Percentiles rank a stretch among this genome's conserved stretches.
These are phyloP conservation scores for Hymenoscyphus linearis DNA, from an alignment of 2,329 filamentous ascomycete genomes.

Conservation along the genomic window DNA sequence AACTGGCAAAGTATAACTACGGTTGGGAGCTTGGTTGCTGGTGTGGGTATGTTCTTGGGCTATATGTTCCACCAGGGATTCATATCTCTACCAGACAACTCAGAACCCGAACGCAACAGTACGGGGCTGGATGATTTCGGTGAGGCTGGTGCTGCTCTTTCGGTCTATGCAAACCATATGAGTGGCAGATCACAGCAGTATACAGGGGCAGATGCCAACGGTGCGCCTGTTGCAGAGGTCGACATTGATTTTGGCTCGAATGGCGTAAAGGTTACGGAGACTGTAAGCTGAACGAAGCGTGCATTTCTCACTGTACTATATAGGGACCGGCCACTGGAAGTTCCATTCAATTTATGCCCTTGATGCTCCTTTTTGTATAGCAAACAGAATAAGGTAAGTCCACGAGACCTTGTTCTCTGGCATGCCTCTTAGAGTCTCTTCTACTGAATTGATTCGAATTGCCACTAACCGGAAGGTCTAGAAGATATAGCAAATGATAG, in stretches of 20 bases:
- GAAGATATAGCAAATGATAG: no score
- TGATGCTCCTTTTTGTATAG: not conserved
- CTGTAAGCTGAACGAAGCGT: constrained; percentile 4
- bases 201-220: constrained; percentile 10
- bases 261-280: constrained; percentile 6
- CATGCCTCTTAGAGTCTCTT: no score
- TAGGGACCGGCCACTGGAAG: not conserved
- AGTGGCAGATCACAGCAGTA: constrained; percentile 17
- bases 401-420: no score
- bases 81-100: constrained; percentile 18
- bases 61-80: constrained; percentile 32
- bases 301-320: not conserved
- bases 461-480: no score
- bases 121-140: constrained; percentile 20
- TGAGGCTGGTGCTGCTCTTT: constrained; percentile 27
- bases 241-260: constrained; percentile 16
- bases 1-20: constrained; percentile 21
- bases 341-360: not conserved
- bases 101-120: constrained; percentile 10
- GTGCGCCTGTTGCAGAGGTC: constrained; percentile 21
- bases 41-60: constrained; percentile 28
- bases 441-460: no score
- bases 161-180: constrained; percentile 21
- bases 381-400: not conserved
- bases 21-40: constrained; percentile 26